Evolutionary conservation across 352 stramenopile species (phyloP).

Genomic region (Globisporangium iwayamae): DNA sequence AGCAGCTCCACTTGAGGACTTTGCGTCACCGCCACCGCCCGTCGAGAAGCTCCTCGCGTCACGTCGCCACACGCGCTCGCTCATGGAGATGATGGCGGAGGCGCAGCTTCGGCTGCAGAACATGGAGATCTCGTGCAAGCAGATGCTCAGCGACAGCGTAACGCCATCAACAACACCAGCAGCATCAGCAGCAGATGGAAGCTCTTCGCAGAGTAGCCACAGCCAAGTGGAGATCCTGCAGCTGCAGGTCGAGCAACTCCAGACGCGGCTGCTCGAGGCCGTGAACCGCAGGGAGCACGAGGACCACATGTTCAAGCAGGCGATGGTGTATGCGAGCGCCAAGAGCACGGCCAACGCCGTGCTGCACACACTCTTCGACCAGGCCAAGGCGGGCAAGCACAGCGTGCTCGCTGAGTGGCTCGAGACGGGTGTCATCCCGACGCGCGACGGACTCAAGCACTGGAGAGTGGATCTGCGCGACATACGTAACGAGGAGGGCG

Average conservation of each 20-base stretch:
- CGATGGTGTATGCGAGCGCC: conserved; percentile 50
- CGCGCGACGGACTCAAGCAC: conserved; percentile 71
- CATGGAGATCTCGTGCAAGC: conserved; percentile 50
- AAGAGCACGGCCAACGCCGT: conserved; percentile 76
- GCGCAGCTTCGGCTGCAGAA: conserved; percentile 36
- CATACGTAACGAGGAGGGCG: conserved; percentile 62
- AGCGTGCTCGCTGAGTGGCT: conserved; percentile 51
- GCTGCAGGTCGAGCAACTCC: conserved; percentile 48
- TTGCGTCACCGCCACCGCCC: not conserved
- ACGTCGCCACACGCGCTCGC: not conserved
- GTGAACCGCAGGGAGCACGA: conserved; percentile 62
- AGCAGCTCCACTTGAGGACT: not conserved
- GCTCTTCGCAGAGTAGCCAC: conserved; percentile 1
- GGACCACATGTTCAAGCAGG: conserved; percentile 54
- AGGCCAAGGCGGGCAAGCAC: conserved; percentile 53
- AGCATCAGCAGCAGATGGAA: no score
- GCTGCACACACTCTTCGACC: conserved; percentile 75
- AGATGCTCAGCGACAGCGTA: conserved; percentile 19
- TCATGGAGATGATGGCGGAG: conserved; percentile 40
- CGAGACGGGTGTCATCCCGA: conserved; percentile 70
- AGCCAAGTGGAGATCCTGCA: conserved; percentile 32
- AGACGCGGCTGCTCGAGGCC: conserved; percentile 33
- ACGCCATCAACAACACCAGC: no score
- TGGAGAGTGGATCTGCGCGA: conserved; percentile 59
- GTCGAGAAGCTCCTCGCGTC: conserved; percentile 7